Evolutionary conservation across 495 filamentous ascomycete genomes (phyloP).

Genomic region (Penicillium parvum): DNA sequence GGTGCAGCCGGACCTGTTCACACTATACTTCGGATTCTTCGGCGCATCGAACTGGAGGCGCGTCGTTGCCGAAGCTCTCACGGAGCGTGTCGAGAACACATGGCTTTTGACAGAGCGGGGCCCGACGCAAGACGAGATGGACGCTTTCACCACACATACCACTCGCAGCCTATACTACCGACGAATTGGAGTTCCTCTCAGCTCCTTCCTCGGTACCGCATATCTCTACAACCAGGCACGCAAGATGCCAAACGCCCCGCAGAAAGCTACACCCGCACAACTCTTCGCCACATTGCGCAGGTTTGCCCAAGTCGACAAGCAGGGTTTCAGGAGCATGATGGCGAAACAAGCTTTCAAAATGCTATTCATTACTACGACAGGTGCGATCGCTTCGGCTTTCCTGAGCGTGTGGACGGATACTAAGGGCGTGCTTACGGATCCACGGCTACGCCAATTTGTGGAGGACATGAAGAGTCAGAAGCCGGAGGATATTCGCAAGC

Average conservation of each 20-base stretch:
- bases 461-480: constrained; percentile 17
- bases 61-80: constrained; percentile 5
- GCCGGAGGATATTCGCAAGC: constrained; percentile 21
- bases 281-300: no score
- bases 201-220: constrained; percentile 6
- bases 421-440: constrained; percentile 16
- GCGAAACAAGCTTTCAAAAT: constrained; percentile 13
- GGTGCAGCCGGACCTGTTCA: constrained; percentile 22
- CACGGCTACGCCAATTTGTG: constrained; percentile 24
- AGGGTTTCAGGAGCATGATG: background rate
- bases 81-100: constrained; percentile 14
- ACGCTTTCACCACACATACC: constrained; percentile 24
- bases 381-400: constrained; percentile 4
- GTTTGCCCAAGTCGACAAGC: background rate
- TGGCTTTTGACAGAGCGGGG: constrained; percentile 21
- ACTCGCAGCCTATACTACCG: constrained; percentile 20
- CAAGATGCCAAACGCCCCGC: constrained; percentile 4
- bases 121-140: constrained; percentile 35
- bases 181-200: constrained; percentile 18
- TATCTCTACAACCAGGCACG: constrained; percentile 6
- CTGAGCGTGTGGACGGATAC: constrained; percentile 13
- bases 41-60: constrained; percentile 20
- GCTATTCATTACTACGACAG: constrained; percentile 16
- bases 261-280: no score
- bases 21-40: constrained; percentile 29